phyloP scores from a whole-genome alignment of 495 filamentous ascomycete species.

The Rhizodiscina lignyota region DNA sequence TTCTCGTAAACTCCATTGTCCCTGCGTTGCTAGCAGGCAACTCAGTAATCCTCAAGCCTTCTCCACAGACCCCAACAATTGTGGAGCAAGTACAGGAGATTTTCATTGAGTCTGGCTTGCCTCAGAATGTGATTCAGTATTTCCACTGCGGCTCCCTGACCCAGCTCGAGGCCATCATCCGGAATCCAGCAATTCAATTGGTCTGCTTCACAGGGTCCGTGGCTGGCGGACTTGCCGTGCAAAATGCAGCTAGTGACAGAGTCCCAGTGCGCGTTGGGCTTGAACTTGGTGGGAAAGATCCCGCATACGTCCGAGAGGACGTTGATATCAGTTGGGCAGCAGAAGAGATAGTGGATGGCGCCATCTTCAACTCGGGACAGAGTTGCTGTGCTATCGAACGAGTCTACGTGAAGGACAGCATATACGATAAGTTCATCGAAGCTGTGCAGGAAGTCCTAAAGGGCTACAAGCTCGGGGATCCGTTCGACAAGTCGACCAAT shows the following conservation, averaged over 20 bases:
- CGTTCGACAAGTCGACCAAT: slow-evolving; percentile 58
- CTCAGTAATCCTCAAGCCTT: slow-evolving; percentile 80
- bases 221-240: slow-evolving; percentile 68
- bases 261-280: slow-evolving; percentile 63
- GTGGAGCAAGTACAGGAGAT: slow-evolving; percentile 63
- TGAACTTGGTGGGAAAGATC: slow-evolving; percentile 86
- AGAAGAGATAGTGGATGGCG: slow-evolving; percentile 82
- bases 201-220: slow-evolving; percentile 94
- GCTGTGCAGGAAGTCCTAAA: slow-evolving; percentile 67
- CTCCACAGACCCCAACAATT: slow-evolving; percentile 82
- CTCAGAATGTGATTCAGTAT: slow-evolving; percentile 66
- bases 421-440: slow-evolving; percentile 67
- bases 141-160: slow-evolving; percentile 67
- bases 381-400: slow-evolving; percentile 90
- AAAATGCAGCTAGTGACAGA: slow-evolving; percentile 62
- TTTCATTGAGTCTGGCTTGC: slow-evolving; percentile 63
- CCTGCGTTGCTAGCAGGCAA: slow-evolving; percentile 79
- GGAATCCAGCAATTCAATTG: slow-evolving; percentile 53
- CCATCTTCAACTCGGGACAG: slow-evolving; percentile 92
- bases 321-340: slow-evolving; percentile 82
- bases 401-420: slow-evolving; percentile 73
- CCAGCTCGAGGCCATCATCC: slow-evolving; percentile 53
- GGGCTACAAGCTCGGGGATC: slow-evolving; percentile 79
- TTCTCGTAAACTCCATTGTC: slow-evolving; percentile 77
- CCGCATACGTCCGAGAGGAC: slow-evolving; percentile 73